Conservation (phyloP, 192 early-diverging fungal species). For the Coemansia sp. region DNA sequence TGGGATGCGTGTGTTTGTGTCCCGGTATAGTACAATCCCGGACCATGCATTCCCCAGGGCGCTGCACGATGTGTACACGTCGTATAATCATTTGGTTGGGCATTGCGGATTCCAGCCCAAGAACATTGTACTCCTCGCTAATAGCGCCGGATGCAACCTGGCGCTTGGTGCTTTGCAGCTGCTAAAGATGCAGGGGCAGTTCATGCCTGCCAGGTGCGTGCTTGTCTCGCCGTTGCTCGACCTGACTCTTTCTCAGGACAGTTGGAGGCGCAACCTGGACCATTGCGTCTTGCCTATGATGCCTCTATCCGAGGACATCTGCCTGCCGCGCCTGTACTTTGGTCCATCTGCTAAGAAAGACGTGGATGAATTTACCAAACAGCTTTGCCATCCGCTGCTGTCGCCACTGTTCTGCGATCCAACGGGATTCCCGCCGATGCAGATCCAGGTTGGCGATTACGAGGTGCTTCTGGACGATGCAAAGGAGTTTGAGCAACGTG, state of each 20-base stretch:
- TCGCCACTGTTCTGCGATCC: constrained; percentile 15
- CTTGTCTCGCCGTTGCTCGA: constrained; percentile 21
- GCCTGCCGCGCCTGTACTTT: constrained; percentile 21
- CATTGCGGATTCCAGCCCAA: constrained; percentile 14
- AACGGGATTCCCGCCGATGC: constrained; percentile 11
- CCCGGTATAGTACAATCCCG: constrained; percentile 17
- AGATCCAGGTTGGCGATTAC: constrained; percentile 16
- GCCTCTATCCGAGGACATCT: not conserved
- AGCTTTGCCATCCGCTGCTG: constrained; percentile 19
- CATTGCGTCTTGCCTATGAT: constrained; percentile 11
- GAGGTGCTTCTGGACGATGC: constrained; percentile 26
- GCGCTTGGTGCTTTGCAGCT: constrained; percentile 19
- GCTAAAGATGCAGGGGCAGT: not conserved
- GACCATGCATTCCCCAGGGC: constrained; percentile 15
- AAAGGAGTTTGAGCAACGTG: constrained; percentile 1
- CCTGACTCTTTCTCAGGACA: constrained; percentile 13
- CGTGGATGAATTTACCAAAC: not conserved
- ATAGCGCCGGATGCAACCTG: constrained; percentile 33
- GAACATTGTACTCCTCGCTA: constrained; percentile 14
- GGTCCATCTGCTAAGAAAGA: not conserved
- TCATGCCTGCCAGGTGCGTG: not conserved
- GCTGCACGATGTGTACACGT: constrained; percentile 28
- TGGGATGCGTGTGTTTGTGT: constrained; percentile 23
- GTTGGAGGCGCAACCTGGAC: constrained; percentile 19
- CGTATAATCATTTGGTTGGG: constrained; percentile 6